Evolutionary conservation across 306 rosid species (phyloP).

Genomic region (Argentina anserina): DNA sequence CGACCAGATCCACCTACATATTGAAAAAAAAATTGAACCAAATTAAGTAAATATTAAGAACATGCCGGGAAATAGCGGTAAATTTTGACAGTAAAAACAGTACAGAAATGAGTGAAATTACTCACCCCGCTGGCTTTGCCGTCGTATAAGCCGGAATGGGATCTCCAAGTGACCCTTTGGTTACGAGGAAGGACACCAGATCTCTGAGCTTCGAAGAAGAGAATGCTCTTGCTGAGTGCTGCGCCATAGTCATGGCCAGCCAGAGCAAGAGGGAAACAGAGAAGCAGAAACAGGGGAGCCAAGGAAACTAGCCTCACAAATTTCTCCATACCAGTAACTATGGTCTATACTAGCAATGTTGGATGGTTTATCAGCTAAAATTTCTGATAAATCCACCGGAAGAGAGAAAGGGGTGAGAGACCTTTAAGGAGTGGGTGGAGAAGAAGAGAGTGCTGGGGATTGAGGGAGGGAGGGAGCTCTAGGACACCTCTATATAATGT

Average conservation of each 20-base stretch:
- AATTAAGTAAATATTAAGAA: not conserved
- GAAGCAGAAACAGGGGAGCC: conserved; percentile 37
- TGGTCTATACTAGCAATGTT: conserved; percentile 36
- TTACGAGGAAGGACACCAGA: conserved; percentile 71
- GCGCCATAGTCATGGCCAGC: conserved; percentile 81
- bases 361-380: conserved; percentile 29
- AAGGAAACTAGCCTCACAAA: conserved; percentile 32
- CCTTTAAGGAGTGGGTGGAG: conserved; percentile 1
- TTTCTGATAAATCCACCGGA: conserved; percentile 36
- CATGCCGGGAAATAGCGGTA: not conserved
- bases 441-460: conserved; percentile 21
- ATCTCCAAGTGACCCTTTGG: conserved; percentile 94
- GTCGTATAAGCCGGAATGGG: conserved; percentile 77
- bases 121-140: conserved; percentile 88
- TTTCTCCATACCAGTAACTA: conserved; percentile 40
- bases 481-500: conserved; percentile 50
- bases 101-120: not conserved
- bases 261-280: conserved; percentile 35
- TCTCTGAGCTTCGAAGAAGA: conserved; percentile 97
- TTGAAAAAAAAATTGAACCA: not conserved
- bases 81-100: not conserved
- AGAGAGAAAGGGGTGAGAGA: conserved; percentile 3
- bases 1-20: conserved; percentile 82
- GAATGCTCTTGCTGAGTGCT: conserved; percentile 83
- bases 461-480: conserved; percentile 35